phyloP scores from a whole-genome alignment of 2,329 filamentous ascomycete species.

The Cercospora berteroae region DNA sequence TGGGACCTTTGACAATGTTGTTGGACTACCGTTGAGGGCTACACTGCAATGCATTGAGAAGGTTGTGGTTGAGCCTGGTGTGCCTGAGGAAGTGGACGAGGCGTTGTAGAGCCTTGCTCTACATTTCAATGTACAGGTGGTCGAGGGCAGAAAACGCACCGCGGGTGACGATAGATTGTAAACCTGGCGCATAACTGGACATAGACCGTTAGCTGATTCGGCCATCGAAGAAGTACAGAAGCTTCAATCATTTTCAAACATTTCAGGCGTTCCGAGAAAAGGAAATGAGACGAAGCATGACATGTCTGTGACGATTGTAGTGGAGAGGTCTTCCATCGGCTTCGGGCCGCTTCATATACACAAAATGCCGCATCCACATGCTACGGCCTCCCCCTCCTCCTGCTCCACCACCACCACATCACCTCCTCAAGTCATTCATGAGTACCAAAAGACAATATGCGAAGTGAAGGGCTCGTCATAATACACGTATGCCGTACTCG shows the following conservation, averaged over 20 bases:
- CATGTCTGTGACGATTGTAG: constrained; percentile 14
- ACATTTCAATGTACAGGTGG: not conserved
- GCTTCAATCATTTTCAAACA: not conserved
- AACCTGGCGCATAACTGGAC: not conserved
- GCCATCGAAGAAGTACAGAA: not conserved
- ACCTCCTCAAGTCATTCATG: not conserved
- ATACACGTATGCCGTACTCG: constrained; percentile 4
- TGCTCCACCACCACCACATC: not conserved
- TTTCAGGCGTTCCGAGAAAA: not conserved
- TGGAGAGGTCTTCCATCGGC: constrained; percentile 27
- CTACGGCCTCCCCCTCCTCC: not conserved
- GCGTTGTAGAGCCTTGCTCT: constrained; percentile 6
- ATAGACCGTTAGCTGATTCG: not conserved
- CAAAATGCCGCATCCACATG: not conserved
- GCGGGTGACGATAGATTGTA: not conserved
- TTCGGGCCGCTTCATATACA: constrained; percentile 19
- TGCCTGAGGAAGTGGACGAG: constrained; percentile 55
- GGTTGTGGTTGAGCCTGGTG: constrained; percentile 69
- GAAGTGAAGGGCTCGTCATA: constrained; percentile 10
- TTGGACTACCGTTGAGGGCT: constrained; percentile 79
- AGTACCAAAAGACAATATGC: not conserved
- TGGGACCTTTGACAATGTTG: constrained; percentile 88
- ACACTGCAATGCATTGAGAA: constrained; percentile 81
- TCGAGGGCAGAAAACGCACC: not conserved
- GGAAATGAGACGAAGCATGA: not conserved